Base-by-base conservation (phyloP, 768 basidiomycete genomes). In the Porpolomopsis calyptriformis region DNA sequence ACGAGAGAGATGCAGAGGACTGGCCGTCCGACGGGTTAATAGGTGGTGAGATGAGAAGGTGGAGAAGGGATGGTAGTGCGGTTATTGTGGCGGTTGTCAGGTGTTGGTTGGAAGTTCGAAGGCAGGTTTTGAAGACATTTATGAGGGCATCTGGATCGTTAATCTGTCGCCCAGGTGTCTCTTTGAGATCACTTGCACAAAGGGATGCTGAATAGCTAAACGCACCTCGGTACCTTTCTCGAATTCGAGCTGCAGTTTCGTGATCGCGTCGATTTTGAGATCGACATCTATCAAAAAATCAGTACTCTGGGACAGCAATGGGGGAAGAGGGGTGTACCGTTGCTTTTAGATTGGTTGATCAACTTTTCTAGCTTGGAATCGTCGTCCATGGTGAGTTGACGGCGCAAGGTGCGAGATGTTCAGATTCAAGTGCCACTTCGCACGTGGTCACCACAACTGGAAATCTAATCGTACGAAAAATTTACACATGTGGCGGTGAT, bases 91-190 rank as follows among this genome's bases (percentile, higher is more conserved):
- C 88, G 45, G 78, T 79, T 6, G 80, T 77, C 33, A 93, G 68
- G 55, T 89, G 86, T 57, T 86, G 80, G 64, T 92, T 89, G 38
- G 87, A 73, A 36, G 80, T 80, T 54, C 85, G 77, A 54, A 92
- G 73, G 54, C 80, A 86, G 29, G 79, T 56, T 62, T 85, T 89
- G 58, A 93, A 71, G 31, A 74, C 68, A 47, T 67, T 66, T 49
- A 91, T 73, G 57, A 91, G 68, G 31, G 69, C 65, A 56, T 92
- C 90, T 6, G 79, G 61, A 57, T 90, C 87, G 22, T 72, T 58
- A 45, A 92, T 75, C 89, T 91, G 57, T 40, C 29, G 47, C 47
- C 31, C 9, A 18, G 29, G 9, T 12, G 12, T 29, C n/a, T 12
- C 16, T 6, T 18, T 46, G 16, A 19, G 14, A 22, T 12, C 11